Evolutionary conservation across 1,284 basidiomycete genomes (phyloP), one percentile per base, ranked within the genome.

Genomic region (Chiua sp.): DNA sequence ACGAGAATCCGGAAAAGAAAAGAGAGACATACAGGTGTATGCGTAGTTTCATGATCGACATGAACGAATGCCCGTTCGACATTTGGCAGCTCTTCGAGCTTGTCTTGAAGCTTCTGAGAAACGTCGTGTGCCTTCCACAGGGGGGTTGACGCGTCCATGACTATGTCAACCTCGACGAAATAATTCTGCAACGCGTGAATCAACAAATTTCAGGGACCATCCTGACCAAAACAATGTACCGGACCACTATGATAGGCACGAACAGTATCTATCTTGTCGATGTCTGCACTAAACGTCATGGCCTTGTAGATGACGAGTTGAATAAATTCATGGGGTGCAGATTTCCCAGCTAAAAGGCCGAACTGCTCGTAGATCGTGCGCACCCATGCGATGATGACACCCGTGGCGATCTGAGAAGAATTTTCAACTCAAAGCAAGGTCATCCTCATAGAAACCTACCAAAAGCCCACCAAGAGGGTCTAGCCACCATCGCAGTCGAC

Each of bases 151-250:
- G 90, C 91, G 65, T 90, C 84, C 88, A 99, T 94, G 28, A 98
- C 96, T 56, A 98, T 88, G 75, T 98, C 97, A 12, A 98, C 85
- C 77, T 98, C 96, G 51, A 98, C 96, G 70, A 95, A 93, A 72
- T 94, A 97, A 60, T 94, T 84, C 77, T 94, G 48, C 61, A 48
- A 57, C 56, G 23, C 5, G n/a, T 3, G 15, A 33, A 32, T 62
- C 22, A 53, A 44, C 22, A 20, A 39, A 23, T 13, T 2, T 6
- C 28, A 16, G 20, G 35, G 10, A 26, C 44, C 16, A 2, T n/a
- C 32, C 46, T 5, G 23, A 18, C 51, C 18, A 51, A 47, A 47
- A 28, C 16, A 13, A 51, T 84, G 44, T 68, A 88, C 88, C 37
- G 88, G 88, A 59, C 88, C 89, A 68, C 87, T 90, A 76, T 95